Evolutionary conservation across 1,284 basidiomycete genomes (phyloP).

Genomic region (Nidula niveotomentosa): DNA sequence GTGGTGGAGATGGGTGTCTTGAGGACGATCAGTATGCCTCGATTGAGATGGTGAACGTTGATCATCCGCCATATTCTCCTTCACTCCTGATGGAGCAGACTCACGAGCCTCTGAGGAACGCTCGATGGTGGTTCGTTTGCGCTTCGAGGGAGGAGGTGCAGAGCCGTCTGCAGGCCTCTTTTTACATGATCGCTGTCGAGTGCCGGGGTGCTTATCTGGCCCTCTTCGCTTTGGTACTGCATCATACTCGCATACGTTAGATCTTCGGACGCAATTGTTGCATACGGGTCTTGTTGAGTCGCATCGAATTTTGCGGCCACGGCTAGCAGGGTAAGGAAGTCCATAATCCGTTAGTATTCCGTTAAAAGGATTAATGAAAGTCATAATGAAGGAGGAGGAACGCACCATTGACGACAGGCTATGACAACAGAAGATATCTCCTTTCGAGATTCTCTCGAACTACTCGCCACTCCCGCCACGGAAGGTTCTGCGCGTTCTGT

Average conservation of each 20-base stretch:
- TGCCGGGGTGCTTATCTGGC: constrained; percentile 80
- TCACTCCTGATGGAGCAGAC: constrained; percentile 22
- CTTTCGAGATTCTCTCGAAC: constrained; percentile 43
- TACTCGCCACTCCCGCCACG: constrained; percentile 18
- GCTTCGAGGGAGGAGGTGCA: constrained; percentile 51
- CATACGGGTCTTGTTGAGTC: constrained; percentile 78
- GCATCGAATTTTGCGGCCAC: constrained; percentile 80
- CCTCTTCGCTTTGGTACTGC: constrained; percentile 76
- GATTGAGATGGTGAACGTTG: constrained; percentile 25
- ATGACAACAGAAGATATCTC: constrained; percentile 68
- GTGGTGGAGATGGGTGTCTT: constrained; percentile 12
- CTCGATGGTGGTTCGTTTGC: constrained; percentile 45
- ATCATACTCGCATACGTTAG: constrained; percentile 76
- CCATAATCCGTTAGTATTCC: constrained; percentile 32
- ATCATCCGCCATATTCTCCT: constrained; percentile 31
- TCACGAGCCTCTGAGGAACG: constrained; percentile 29
- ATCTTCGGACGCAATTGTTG: constrained; percentile 75
- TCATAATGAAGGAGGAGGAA: constrained; percentile 21
- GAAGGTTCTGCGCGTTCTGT: constrained; percentile 36
- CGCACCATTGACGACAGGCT: constrained; percentile 66
- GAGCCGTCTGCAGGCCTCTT: constrained; percentile 64
- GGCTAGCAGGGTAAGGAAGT: constrained; percentile 42
- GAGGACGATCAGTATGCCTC: constrained; percentile 18
- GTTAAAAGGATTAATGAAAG: constrained; percentile 39
- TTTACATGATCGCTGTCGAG: constrained; percentile 78